A percentile compares a stretch with the other conserved stretches of the same genome.
These are phyloP conservation scores for Trametes cinnabarina DNA, from an alignment of 768 basidiomycete genomes.

Conservation along the genomic window DNA sequence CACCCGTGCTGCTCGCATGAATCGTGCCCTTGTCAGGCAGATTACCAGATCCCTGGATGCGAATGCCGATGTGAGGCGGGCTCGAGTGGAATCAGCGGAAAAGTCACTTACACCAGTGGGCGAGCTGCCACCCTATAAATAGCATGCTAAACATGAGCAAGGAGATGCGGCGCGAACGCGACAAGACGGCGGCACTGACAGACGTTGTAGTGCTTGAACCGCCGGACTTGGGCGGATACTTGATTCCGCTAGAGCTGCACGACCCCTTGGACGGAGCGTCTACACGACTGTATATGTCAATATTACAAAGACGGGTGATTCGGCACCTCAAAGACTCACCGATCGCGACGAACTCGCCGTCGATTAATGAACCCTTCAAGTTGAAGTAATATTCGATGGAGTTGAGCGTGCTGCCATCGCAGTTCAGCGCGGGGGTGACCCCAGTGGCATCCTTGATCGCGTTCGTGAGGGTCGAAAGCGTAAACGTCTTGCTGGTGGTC, in stretches of 20 bases:
- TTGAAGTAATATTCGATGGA: constrained; percentile 64
- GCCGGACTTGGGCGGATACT: constrained; percentile 57
- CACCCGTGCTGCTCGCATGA: constrained; percentile 44
- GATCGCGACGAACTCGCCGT: constrained; percentile 62
- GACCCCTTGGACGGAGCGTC: constrained; percentile 49
- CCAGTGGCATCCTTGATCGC: constrained; percentile 57
- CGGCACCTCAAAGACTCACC: constrained; percentile 34
- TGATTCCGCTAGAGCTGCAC: constrained; percentile 57
- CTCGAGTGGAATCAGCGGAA: not conserved
- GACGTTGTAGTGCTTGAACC: constrained; percentile 24
- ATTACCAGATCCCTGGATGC: constrained; percentile 8
- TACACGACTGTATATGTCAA: constrained; percentile 24
- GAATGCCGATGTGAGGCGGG: not conserved
- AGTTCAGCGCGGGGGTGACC: constrained; percentile 51
- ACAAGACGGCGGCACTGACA: not conserved
- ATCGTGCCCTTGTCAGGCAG: constrained; percentile 51
- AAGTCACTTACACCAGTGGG: constrained; percentile 13
- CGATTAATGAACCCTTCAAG: constrained; percentile 61
- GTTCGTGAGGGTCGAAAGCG: constrained; percentile 48
- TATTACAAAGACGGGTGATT: not conserved
- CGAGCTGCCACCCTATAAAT: constrained; percentile 10
- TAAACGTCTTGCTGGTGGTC: constrained; percentile 53
- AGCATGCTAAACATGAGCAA: not conserved
- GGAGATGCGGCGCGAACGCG: not conserved
- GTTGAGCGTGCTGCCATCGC: constrained; percentile 38